Evolutionary conservation across 305 asterid genomes (phyloP).

Genomic region (Fraxinus velutina): DNA sequence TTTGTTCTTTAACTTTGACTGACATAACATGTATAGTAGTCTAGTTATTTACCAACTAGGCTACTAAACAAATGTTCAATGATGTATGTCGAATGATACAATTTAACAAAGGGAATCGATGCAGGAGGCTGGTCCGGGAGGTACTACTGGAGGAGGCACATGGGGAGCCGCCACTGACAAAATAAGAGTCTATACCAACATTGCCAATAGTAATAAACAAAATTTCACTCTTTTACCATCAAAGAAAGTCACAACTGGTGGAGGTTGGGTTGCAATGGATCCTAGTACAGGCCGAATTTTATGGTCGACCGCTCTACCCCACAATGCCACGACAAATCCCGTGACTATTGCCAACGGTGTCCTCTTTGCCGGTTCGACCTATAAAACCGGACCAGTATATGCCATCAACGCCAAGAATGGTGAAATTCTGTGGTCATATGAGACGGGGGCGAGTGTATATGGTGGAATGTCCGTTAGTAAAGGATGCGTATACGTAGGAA

Average conservation of each 20-base stretch:
- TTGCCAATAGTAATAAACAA: slow-evolving; percentile 30
- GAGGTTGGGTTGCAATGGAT: slow-evolving; percentile 66
- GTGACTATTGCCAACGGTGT: slow-evolving; percentile 54
- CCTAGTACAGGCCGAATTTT: slow-evolving; percentile 37
- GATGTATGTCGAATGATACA: too few species aligned
- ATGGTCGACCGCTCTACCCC: slow-evolving; percentile 55
- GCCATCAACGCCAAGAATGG: slow-evolving; percentile 42
- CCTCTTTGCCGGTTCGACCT: slow-evolving; percentile 46
- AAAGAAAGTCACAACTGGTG: slow-evolving; percentile 37
- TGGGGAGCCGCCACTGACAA: slow-evolving; percentile 70
- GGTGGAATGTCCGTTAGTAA: slow-evolving; percentile 59
- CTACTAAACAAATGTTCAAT: too few species aligned
- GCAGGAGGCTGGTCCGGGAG: slow-evolving; percentile 68
- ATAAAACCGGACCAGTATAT: slow-evolving; percentile 46
- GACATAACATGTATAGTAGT: too few species aligned
- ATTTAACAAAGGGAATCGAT: neutral
- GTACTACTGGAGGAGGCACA: slow-evolving; percentile 45
- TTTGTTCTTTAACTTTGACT: too few species aligned
- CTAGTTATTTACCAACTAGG: too few species aligned
- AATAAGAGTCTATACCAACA: slow-evolving; percentile 49
- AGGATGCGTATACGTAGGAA: slow-evolving; percentile 53
- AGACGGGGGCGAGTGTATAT: slow-evolving; percentile 48
- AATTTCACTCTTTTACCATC: slow-evolving; percentile 52
- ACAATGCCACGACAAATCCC: slow-evolving; percentile 40
- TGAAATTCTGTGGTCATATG: slow-evolving; percentile 45